phyloP scores from a whole-genome alignment of 805 yeast genomes.

The Kuraishia borneana region DNA sequence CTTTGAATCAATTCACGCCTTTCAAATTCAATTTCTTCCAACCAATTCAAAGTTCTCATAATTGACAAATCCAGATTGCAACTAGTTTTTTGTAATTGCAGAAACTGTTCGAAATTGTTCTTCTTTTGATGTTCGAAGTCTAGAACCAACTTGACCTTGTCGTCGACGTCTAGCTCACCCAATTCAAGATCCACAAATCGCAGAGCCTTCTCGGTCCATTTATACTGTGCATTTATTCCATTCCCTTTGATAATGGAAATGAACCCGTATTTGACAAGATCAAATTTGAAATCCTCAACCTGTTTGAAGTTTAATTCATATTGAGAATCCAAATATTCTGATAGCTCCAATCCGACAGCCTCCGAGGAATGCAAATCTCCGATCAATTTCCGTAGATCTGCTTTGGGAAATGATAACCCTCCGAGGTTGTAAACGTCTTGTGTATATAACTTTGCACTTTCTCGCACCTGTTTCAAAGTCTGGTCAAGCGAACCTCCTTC shows the following conservation, averaged over 20 bases:
- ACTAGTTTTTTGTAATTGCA: slow-evolving; percentile 50
- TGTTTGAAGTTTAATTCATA: background rate
- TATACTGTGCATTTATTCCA: background rate
- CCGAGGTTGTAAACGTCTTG: background rate
- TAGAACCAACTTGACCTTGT: slow-evolving; percentile 34
- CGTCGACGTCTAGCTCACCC: slow-evolving; percentile 27
- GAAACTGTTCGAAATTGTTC: slow-evolving; percentile 41
- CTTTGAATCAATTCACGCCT: background rate
- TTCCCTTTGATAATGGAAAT: background rate
- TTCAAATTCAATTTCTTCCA: background rate
- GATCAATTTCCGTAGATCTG: background rate
- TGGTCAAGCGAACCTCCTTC: background rate
- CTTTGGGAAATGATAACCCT: background rate
- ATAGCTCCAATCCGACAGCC: background rate
- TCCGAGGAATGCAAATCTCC: too few relatives aligned
- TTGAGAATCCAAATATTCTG: background rate
- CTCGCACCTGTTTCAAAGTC: background rate
- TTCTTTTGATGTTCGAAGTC: slow-evolving; percentile 52
- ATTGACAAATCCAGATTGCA: slow-evolving; percentile 66
- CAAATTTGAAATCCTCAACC: slow-evolving; percentile 1
- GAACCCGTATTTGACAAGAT: background rate
- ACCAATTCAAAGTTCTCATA: slow-evolving; percentile 42
- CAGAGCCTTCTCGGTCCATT: background rate
- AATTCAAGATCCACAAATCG: slow-evolving; percentile 1
- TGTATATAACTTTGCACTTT: background rate